Base-by-base conservation (phyloP, 78 protist genomes). In the Mastigamoeba balamuthi region DNA sequence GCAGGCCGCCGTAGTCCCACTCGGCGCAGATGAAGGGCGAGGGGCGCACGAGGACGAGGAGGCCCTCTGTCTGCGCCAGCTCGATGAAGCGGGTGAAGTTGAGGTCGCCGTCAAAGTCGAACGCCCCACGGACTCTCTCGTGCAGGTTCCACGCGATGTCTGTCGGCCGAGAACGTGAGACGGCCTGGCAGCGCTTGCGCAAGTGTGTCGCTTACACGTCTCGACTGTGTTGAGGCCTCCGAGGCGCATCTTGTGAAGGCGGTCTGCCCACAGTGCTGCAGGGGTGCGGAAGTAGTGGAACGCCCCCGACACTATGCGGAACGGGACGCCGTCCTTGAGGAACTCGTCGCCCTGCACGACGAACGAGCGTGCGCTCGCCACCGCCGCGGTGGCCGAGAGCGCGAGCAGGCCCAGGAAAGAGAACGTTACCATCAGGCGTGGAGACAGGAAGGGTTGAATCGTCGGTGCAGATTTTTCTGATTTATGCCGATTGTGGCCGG, bases 81-180 rank as follows among this genome's bases (percentile, higher is more conserved):
- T 48, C 33, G 33, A 48, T 25, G 58, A 48, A 48, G 17, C 33
- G 33, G n/a, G 41, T 6, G 7, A 70, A 7, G 48, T 70, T 41
- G 8, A 10, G 28, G 69, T 41, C 69, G 28, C 74, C 74, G 8
- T 70, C 74, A 6, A 6, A 70, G 44, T 70, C 44, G 7, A 41
- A 70, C 6, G 6, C 23, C 42, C 58, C 74, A 6, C 9, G 69
- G 7, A 28, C 30, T 8, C 23, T 6, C 42, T 79, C 72, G 66
- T 79, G 84, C 39, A 1, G 69, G 67, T 79, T 79, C 84, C 84
- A 79, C 0, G 84, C 70, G 23, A 79, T n/a, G n/a, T n/a, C n/a
- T n/a, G n/a, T n/a, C n/a, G n/a, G n/a, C n/a, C n/a, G n/a, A n/a
- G n/a, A n/a, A n/a, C n/a, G n/a, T n/a, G n/a, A n/a, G n/a, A n/a